Percentiles rank a stretch among this genome's conserved stretches.
Evolutionary conservation across 2,329 filamentous ascomycete genomes (phyloP).

Genomic region (Fusarium sambucinum): DNA sequence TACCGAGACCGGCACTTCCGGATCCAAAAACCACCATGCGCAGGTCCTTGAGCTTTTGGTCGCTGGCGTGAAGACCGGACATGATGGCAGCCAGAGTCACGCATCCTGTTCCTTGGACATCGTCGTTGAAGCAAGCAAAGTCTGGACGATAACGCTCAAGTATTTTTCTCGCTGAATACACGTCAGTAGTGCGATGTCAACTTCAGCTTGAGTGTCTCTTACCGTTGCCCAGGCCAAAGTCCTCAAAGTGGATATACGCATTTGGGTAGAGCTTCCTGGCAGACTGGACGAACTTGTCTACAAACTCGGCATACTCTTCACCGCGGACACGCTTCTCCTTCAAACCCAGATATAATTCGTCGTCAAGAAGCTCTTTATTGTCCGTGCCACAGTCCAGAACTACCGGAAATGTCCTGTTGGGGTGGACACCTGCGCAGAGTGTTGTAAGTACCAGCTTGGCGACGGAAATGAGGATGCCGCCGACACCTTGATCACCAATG

Average conservation of each 20-base stretch:
- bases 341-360: slow-evolving; percentile 84
- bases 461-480: slow-evolving; percentile 84
- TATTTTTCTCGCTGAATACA: slow-evolving; percentile 71
- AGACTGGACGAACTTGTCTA: slow-evolving; percentile 78
- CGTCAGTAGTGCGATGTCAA: background rate
- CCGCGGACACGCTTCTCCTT: slow-evolving; percentile 75
- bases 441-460: slow-evolving; percentile 88
- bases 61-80: slow-evolving; percentile 77
- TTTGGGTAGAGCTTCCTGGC: slow-evolving; percentile 78
- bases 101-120: slow-evolving; percentile 89
- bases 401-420: slow-evolving; percentile 80
- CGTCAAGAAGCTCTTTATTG: slow-evolving; percentile 78
- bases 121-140: slow-evolving; percentile 90
- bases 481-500: slow-evolving; percentile 89
- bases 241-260: slow-evolving; percentile 90
- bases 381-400: slow-evolving; percentile 89
- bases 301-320: slow-evolving; percentile 79
- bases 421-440: slow-evolving; percentile 87
- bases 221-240: slow-evolving; percentile 83
- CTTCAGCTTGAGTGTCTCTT: slow-evolving; percentile 14
- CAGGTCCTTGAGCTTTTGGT: slow-evolving; percentile 74
- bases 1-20: slow-evolving; percentile 85
- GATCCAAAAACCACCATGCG: slow-evolving; percentile 82
- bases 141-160: slow-evolving; percentile 79
- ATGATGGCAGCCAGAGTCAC: slow-evolving; percentile 87